Base-by-base conservation (phyloP, 2,329 filamentous ascomycete genomes). In the Fusarium duplospermum region DNA sequence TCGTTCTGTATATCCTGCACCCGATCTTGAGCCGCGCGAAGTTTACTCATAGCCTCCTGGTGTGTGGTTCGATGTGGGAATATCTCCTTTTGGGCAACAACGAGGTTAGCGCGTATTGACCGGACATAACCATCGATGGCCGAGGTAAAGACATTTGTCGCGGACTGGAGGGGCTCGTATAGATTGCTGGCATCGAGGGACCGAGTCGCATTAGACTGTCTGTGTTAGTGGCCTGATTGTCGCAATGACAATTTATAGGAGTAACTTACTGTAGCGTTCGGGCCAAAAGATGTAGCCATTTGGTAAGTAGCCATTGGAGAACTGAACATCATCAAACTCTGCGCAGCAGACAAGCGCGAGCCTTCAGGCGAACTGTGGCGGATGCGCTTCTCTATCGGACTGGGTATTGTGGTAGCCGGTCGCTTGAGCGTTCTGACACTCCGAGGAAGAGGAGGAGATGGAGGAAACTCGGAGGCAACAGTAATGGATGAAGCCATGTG, bases 271-370 rank as follows among this genome's bases (percentile, higher is more conserved):
- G 70, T 65, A 52, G 64, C 66, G 64, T 62, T 71, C 8, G 71
- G 47, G 4, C 68, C 67, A 38, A 70, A 72, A n/a, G 74, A 70
- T 7, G 77, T 70, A 9, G 72, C 72, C 77, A 79, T 78, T n/a
- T 79, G 77, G 61, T 77, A 79, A n/a, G 75, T 71, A 24, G 76
- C 74, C 77, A 78, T 78, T 4, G 77, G 77, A 20, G 77, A 79
- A 57, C 77, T 79, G 42, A 79, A 79, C 66, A 79, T 77, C 77
- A 79, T 79, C 35, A 79, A 56, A 50, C 77, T 79, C 67, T 79
- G 77, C 3, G 77, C 77, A 18, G 77, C 77, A 6, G 77, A 79
- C 4, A 78, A 71, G 6, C 77, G 77, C n/a, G 77, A 79, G 14
- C 77, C 76, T 33, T 78, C 77, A 27, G 77, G 77, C 1, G 77